Base-by-base conservation (phyloP, 371 early-diverging fungal genomes). In the Lichtheimia ramosa region DNA sequence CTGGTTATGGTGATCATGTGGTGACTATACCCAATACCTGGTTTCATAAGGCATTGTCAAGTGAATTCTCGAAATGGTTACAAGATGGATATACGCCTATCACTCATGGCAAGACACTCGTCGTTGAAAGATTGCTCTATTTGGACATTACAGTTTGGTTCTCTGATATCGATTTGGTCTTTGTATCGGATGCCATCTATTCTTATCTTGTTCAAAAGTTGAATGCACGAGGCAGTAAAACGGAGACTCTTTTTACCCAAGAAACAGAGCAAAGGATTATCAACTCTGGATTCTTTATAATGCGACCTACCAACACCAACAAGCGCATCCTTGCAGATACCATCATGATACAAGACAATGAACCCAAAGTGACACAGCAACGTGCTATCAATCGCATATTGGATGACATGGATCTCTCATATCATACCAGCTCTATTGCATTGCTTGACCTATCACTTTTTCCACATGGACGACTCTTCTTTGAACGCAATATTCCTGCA, bases 151-250 rank as follows among this genome's bases (percentile, higher is more conserved):
- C 77, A 4, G 80, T 76, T 3, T 76, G 76, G 80, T 79, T 79
- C 50, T 74, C 75, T 6, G 80, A 79, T 58, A 75, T 79, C 2
- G 80, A 79, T 53, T 74, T 79, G 40, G 80, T 79, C 7, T 77
- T 76, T 27, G 72, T 69, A 12, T 71, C 69, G 2, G 56, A 69
- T 12, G 41, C 58, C 14, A 69, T 79, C 34, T 76, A 71, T 59
- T 61, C 66, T 21, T 79, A 76, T 52, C 46, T 79, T 13, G 25
- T 67, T n/a, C 64, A 66, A 55, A 79, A 76, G 48, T 49, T 76
- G 24, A 65, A 65, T 20, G 43, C 73, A 0, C 58, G 66, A 7
- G 51, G 55, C 28, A 70, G 65, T 34, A 15, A 23, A 14, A 79
- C 80, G 5, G 70, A 76, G 21, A 54, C 64, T 3, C 51, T 79